Percentiles rank a stretch among this genome's conserved stretches.
Evolutionary conservation across 192 early-diverging fungal species (phyloP).

Genomic region (Backusella australiensis): DNA sequence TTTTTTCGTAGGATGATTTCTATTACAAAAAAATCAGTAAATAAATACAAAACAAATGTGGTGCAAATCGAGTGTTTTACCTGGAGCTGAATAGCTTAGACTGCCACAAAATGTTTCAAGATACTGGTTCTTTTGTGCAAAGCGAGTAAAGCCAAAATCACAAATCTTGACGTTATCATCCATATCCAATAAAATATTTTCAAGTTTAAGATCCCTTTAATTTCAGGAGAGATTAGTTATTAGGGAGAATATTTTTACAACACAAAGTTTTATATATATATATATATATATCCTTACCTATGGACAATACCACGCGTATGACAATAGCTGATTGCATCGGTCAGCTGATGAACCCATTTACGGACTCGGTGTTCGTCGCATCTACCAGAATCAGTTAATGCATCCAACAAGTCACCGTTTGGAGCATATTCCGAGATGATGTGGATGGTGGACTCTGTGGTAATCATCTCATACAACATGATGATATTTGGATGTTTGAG

Average conservation of each 20-base stretch:
- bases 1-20: constrained; percentile 76
- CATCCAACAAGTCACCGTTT: constrained; percentile 64
- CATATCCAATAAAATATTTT: constrained; percentile 57
- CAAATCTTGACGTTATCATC: constrained; percentile 59
- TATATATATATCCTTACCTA: constrained; percentile 27
- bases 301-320: constrained; percentile 57
- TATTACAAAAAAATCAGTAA: constrained; percentile 17
- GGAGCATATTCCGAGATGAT: constrained; percentile 79
- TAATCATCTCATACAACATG: constrained; percentile 73
- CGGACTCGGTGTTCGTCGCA: constrained; percentile 42
- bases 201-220: constrained; percentile 56
- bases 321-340: constrained; percentile 49
- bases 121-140: constrained; percentile 54
- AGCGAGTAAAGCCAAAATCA: constrained; percentile 68
- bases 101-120: constrained; percentile 65
- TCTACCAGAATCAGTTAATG: constrained; percentile 41
- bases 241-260: constrained; percentile 1
- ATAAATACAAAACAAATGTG: background rate
- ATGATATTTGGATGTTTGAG: constrained; percentile 79
- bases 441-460: constrained; percentile 72
- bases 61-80: constrained; percentile 31
- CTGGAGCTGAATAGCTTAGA: constrained; percentile 76
- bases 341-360: constrained; percentile 50
- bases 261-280: background rate
- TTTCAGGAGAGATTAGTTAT: background rate